Evolutionary conservation across 352 stramenopile genomes (phyloP).

Genomic region (Thraustochytrium striatum): DNA sequence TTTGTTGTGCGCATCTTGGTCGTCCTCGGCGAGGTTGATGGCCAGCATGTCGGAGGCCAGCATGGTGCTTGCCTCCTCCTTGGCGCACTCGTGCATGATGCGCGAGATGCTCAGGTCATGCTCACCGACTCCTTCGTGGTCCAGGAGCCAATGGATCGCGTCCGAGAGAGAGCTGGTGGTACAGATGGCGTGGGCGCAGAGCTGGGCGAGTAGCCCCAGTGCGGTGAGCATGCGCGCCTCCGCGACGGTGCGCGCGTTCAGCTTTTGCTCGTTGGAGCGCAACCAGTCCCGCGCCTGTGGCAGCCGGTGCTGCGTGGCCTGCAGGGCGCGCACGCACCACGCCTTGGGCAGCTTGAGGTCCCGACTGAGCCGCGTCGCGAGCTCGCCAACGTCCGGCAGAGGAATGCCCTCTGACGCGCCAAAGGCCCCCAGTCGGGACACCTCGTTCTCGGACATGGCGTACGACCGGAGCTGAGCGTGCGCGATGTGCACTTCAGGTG

Average conservation of each 20-base stretch:
- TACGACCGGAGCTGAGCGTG: slow-evolving; percentile 33
- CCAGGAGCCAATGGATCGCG: slow-evolving; percentile 38
- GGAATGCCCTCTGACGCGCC: not conserved
- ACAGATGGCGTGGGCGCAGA: slow-evolving; percentile 40
- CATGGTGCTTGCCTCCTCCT: slow-evolving; percentile 13
- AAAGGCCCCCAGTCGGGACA: not conserved
- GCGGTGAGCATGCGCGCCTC: slow-evolving; percentile 42
- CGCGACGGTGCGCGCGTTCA: slow-evolving; percentile 36
- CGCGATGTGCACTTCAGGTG: slow-evolving; percentile 19
- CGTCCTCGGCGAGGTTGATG: slow-evolving; percentile 44
- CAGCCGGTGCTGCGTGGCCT: slow-evolving; percentile 25
- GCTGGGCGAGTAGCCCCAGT: not conserved
- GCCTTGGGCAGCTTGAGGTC: slow-evolving; percentile 44
- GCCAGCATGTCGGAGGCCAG: slow-evolving; percentile 14
- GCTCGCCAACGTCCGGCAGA: slow-evolving; percentile 1
- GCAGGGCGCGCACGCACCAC: slow-evolving; percentile 27
- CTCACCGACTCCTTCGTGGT: slow-evolving; percentile 25
- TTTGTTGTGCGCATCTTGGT: slow-evolving; percentile 39
- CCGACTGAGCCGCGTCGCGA: not conserved
- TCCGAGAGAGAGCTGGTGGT: slow-evolving; percentile 39
- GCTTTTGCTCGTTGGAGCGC: slow-evolving; percentile 30
- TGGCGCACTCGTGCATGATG: slow-evolving; percentile 41
- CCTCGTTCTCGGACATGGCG: slow-evolving; percentile 9
- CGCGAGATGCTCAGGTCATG: slow-evolving; percentile 16
- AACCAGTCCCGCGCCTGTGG: slow-evolving; percentile 26